Percentiles rank a stretch among this genome's conserved stretches.
Evolutionary conservation across 2,329 filamentous ascomycete species (phyloP).

Genomic region (Zalaria obscura): DNA sequence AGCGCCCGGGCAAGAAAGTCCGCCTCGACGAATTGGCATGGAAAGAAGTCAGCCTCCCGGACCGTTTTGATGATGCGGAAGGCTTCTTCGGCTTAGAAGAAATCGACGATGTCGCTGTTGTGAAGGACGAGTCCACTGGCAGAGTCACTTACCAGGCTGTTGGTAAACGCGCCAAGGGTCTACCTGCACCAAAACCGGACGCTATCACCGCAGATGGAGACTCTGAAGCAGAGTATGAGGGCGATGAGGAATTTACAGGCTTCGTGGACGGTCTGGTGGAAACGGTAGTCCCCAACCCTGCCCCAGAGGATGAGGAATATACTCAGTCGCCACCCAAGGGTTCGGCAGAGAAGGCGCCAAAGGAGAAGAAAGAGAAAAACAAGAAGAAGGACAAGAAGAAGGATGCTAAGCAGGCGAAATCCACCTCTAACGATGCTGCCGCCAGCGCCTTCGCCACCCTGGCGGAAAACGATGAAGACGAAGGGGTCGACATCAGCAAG

Average conservation of each 20-base stretch:
- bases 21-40: constrained; percentile 42
- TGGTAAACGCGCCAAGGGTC: constrained; percentile 17
- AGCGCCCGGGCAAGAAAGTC: constrained; percentile 14
- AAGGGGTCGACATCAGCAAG: constrained; percentile 57
- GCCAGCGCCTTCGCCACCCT: constrained; percentile 22
- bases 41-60: constrained; percentile 53
- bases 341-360: constrained; percentile 11
- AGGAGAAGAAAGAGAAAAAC: constrained; percentile 9
- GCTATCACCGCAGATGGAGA: constrained; percentile 11
- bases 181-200: constrained; percentile 5
- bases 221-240: constrained; percentile 7
- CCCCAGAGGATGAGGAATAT: constrained; percentile 42
- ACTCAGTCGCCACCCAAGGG: constrained; percentile 18
- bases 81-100: constrained; percentile 89
- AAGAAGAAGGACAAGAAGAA: constrained; percentile 12
- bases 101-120: constrained; percentile 78
- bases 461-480: constrained; percentile 33
- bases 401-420: constrained; percentile 8
- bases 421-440: constrained; percentile 9
- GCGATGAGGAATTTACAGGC: constrained; percentile 17
- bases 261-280: constrained; percentile 13
- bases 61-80: constrained; percentile 75
- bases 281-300: constrained; percentile 12
- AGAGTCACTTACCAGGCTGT: constrained; percentile 22
- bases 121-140: constrained; percentile 40